Percentiles rank a stretch among this genome's conserved stretches.
Evolutionary conservation across 495 filamentous ascomycete genomes (phyloP).

Genomic region (Annulohypoxylon nitens): DNA sequence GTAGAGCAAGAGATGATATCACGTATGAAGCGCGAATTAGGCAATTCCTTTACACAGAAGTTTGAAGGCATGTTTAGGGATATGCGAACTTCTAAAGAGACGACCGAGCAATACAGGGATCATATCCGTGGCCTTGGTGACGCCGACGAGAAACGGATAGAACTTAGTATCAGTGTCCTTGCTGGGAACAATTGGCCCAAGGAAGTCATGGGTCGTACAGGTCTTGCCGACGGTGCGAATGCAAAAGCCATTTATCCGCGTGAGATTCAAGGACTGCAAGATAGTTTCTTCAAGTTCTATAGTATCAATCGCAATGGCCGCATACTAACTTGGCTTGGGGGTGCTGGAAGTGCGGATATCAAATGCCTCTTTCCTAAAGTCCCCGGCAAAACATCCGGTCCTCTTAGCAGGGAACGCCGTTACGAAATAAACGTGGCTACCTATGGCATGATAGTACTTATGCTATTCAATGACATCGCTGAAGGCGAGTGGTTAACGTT

Average conservation of each 20-base stretch:
- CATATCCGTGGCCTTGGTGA: constrained; percentile 75
- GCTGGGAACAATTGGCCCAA: constrained; percentile 96
- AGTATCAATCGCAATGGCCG: constrained; percentile 87
- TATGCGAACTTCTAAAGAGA: constrained; percentile 89
- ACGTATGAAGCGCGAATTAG: constrained; percentile 94
- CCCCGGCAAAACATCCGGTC: constrained; percentile 70
- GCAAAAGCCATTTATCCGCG: constrained; percentile 76
- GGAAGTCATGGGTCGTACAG: constrained; percentile 75
- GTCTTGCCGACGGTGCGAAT: constrained; percentile 63
- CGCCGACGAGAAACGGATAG: constrained; percentile 74
- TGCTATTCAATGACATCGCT: constrained; percentile 87
- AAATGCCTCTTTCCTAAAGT: constrained; percentile 80
- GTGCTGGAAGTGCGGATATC: constrained; percentile 83
- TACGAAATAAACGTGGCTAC: constrained; percentile 95
- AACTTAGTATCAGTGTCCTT: constrained; percentile 85
- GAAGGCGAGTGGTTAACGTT: constrained; percentile 76
- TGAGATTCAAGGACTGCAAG: constrained; percentile 80
- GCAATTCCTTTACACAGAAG: constrained; percentile 91
- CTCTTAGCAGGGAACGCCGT: constrained; percentile 74
- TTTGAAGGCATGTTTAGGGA: constrained; percentile 99
- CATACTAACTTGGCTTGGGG: constrained; percentile 82
- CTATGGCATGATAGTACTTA: constrained; percentile 88
- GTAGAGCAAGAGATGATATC: constrained; percentile 95
- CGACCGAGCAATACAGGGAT: constrained; percentile 79
- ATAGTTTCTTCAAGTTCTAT: constrained; percentile 93